Base-by-base conservation (phyloP, 345 rosid species). In the Euphorbia peplus region DNA sequence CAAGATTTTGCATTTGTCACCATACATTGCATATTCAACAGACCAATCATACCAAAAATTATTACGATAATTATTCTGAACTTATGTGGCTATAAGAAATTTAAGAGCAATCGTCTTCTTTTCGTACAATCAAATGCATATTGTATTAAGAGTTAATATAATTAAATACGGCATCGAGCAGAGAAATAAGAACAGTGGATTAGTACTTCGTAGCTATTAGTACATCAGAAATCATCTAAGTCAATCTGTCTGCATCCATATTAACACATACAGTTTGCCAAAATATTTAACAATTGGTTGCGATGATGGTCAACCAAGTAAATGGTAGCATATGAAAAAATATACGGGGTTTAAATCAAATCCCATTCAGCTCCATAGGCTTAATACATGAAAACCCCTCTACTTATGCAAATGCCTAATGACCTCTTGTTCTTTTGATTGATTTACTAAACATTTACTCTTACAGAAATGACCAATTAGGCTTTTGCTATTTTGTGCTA, bases 101-200 rank as follows among this genome's bases (percentile, higher is more conserved):
- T 56, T 54, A 53, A 53, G 26, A 51, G 39, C 29, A 52, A 63
- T 21, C n/a, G 37, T 61, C 22, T 63, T 44, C 28, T n/a, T 25
- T 62, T 47, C 63, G 32, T 58, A 25, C 4, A 42, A 54, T 18
- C 25, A 63, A 60, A 66, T 12, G 54, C 15, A 25, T 15, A 19
- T 64, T 29, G 21, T 10, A 29, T n/a, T 18, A 3, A 47, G 3
- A 47, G 6, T 26, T n/a, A 48, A 18, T 16, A n/a, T 22, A 50
- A 67, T 29, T 53, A 32, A 70, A 35, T 50, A 30, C n/a, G 63
- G 50, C 46, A 74, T 52, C n/a, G 44, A 39, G 72, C 35, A 28
- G 64, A 63, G 41, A 4, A 53, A 53, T 0, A 21, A 53, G 57
- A 53, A 53, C 13, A 53, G 13, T 53, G 14, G 22, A 8, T 50